A percentile compares a stretch with the other conserved stretches of the same genome.
Evolutionary conservation across 1,139 yeast species (phyloP).

Genomic region (Debaryomycetaceae sp.): DNA sequence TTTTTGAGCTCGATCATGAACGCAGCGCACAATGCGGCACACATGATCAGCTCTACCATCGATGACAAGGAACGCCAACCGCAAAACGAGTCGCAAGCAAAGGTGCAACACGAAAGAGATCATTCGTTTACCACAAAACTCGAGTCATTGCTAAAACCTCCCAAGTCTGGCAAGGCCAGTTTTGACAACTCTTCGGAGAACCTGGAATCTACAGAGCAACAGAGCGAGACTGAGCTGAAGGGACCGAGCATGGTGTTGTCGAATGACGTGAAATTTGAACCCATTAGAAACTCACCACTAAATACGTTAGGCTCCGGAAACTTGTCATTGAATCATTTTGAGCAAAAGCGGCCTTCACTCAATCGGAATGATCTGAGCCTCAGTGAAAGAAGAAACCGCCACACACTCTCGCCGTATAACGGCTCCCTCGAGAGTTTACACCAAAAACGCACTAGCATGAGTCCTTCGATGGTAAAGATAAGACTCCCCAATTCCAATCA

Average conservation of each 20-base stretch:
- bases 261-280: constrained; percentile 49
- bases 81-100: neutral
- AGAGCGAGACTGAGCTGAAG: neutral
- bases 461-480: constrained; percentile 13
- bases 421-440: constrained; percentile 17
- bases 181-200: constrained; percentile 3
- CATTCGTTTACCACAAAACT: constrained; percentile 15
- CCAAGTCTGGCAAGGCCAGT: constrained; percentile 9
- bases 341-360: constrained; percentile 13
- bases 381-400: constrained; percentile 1
- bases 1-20: constrained; percentile 24
- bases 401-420: constrained; percentile 11
- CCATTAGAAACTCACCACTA: constrained; percentile 54
- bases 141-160: constrained; percentile 16
- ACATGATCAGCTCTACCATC: constrained; percentile 5
- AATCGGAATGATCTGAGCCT: neutral
- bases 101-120: constrained; percentile 9
- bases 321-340: constrained; percentile 57
- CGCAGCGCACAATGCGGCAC: constrained; percentile 26
- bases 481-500: constrained; percentile 12
- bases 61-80: constrained; percentile 3
- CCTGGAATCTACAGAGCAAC: neutral
- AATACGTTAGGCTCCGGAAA: constrained; percentile 73
- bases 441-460: constrained; percentile 17
- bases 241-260: constrained; percentile 9